Conservation (phyloP, 169 alveolate genomes). For the Eimeria maxima region DNA sequence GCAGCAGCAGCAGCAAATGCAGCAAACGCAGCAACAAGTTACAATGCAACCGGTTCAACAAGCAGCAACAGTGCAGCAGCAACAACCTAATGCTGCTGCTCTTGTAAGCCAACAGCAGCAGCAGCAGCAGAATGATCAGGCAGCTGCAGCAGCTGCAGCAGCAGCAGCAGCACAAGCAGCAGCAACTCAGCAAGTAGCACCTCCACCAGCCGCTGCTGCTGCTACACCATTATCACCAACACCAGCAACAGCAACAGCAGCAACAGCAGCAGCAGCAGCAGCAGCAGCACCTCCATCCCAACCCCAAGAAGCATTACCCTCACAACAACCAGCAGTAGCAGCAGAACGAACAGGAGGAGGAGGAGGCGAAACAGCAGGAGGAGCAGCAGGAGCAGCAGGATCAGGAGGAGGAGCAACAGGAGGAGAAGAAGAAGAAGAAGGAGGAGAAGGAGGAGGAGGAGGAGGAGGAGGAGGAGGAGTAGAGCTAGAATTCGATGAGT, state of each 20-base stretch:
- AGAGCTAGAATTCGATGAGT: conserved; percentile 20
- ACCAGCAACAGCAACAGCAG: too few relatives aligned
- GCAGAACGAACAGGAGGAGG: neutral
- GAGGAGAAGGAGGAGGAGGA: too few relatives aligned
- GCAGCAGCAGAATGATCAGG: neutral
- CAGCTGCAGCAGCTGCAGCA: neutral
- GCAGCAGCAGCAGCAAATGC: neutral
- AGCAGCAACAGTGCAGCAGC: too few relatives aligned
- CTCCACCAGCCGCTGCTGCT: neutral
- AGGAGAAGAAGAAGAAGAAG: too few relatives aligned
- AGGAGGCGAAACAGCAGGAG: too few relatives aligned
- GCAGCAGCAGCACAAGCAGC: neutral
- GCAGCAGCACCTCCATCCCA: neutral
- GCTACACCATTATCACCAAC: neutral
- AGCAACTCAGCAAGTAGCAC: neutral
- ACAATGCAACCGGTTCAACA: too few relatives aligned
- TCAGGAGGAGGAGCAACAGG: too few relatives aligned
- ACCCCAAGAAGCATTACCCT: neutral
- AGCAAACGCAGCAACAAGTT: neutral
- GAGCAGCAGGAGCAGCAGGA: neutral
- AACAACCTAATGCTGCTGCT: too few relatives aligned
- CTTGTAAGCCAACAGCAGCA: neutral
- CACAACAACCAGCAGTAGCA: neutral
- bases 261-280: too few relatives aligned
- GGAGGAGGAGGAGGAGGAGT: too few relatives aligned